Base-by-base conservation (phyloP, 75 land plant species). In the Gnetum montanum region DNA sequence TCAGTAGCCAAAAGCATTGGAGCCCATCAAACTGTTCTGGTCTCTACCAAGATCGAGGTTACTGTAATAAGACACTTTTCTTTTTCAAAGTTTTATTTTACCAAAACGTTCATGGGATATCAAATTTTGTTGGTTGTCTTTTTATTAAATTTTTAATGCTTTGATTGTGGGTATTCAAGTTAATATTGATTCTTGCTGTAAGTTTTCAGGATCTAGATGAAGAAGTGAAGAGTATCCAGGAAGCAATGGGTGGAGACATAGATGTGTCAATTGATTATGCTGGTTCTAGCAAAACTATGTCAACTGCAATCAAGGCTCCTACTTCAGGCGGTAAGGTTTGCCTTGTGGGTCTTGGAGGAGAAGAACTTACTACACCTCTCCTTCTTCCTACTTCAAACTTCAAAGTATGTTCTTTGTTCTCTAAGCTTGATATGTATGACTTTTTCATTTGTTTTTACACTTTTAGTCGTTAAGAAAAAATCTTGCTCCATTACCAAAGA, bases 221-320 rank as follows among this genome's bases (percentile, higher is more conserved):
- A 53, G 94, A 92, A 29, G 80, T 92, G 0, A 41, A 1, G 1
- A 56, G 28, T 24, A 79, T 92, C 6, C 61, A 69, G 10, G 57
- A 78, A 31, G 71, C 56, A 27, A 79, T 84, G 89, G 94, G 74
- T 16, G 68, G 55, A 27, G 64, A 65, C 33, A 58, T 92, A 10
- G 86, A 92, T 57, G 75, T 92, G 70, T 31, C 64, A 31, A 80
- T 84, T 50, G 97, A 92, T 49, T 92, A 94, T 76, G 97, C 77
- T 45, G 97, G 97, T 1, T 72, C 74, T 46, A 65, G 59, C 65
- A 88, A 92, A 46, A 92, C 95, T 41, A 75, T 92, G 83, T 64
- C 81, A 31, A 88, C 86, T 11, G 94, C 95, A 37, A 54, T 92
- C 15, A 65, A 60, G 46, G 94, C 94, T n/a, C 88, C 89, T 11